Percentiles rank a stretch among this genome's conserved stretches.
Conservation (phyloP, 768 basidiomycete species). For the Boletellus emodensis region DNA sequence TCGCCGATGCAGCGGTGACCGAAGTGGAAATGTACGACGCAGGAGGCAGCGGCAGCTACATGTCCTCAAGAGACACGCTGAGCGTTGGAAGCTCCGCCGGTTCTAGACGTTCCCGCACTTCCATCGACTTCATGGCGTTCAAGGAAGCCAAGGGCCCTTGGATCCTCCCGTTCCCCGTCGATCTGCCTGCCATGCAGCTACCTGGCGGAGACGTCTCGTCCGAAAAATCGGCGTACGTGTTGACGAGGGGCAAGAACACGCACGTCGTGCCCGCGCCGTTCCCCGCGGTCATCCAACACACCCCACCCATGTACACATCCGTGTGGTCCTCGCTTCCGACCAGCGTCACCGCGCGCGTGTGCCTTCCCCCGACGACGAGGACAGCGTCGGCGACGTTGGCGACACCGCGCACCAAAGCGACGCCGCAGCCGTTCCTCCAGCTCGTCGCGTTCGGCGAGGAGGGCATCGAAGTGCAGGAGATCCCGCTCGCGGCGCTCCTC, state of each 20-base stretch:
- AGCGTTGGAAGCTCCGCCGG: conserved; percentile 20
- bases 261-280: conserved; percentile 68
- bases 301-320: conserved; percentile 51
- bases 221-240: conserved; percentile 48
- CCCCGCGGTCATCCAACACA: conserved; percentile 44
- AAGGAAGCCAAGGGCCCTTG: conserved; percentile 30
- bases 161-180: conserved; percentile 25
- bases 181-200: conserved; percentile 21
- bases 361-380: conserved; percentile 26
- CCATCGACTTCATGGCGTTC: conserved; percentile 42
- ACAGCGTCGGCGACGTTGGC: too few species aligned
- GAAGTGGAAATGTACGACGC: conserved; percentile 63
- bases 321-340: conserved; percentile 59
- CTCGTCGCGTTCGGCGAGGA: conserved; percentile 64
- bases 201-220: conserved; percentile 17
- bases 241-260: conserved; percentile 67
- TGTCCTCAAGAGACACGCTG: conserved; percentile 21
- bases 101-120: conserved; percentile 37
- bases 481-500: conserved; percentile 48
- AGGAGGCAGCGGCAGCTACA: conserved; percentile 20
- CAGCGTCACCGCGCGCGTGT: conserved; percentile 50
- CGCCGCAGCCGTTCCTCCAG: conserved; percentile 51
- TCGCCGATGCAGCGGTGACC: conserved; percentile 75
- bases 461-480: conserved; percentile 73
- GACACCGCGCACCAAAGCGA: background rate